Conservation (phyloP, 164 flowering plant species). For the Tetracentron sinense region DNA sequence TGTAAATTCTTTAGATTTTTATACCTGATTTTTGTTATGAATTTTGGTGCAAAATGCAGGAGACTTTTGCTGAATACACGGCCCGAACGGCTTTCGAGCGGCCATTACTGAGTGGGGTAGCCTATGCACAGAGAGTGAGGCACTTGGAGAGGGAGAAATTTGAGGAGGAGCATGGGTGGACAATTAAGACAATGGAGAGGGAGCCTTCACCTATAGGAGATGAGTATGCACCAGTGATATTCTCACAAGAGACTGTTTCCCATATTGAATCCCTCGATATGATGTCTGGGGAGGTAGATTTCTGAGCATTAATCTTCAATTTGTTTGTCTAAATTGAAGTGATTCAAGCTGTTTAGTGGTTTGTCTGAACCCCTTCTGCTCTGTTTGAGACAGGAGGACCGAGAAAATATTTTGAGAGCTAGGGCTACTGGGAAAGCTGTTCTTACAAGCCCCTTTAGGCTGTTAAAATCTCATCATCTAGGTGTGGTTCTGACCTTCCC, state of each 20-base stretch:
- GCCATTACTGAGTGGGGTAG: slow-evolving; percentile 85
- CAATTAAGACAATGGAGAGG: slow-evolving; percentile 76
- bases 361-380: background rate
- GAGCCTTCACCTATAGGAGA: slow-evolving; percentile 75
- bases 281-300: slow-evolving; percentile 93
- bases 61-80: slow-evolving; percentile 86
- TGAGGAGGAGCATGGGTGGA: slow-evolving; percentile 82
- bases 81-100: slow-evolving; percentile 85
- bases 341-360: background rate
- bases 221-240: slow-evolving; percentile 93
- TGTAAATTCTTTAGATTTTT: background rate
- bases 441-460: slow-evolving; percentile 76
- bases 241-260: slow-evolving; percentile 83
- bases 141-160: slow-evolving; percentile 67
- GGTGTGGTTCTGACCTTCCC: slow-evolving; percentile 98
- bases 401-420: slow-evolving; percentile 85
- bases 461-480: slow-evolving; percentile 83
- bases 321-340: background rate
- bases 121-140: slow-evolving; percentile 77
- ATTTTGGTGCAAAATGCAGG: slow-evolving; percentile 42
- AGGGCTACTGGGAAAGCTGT: slow-evolving; percentile 93
- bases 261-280: slow-evolving; percentile 79
- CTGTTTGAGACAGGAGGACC: slow-evolving; percentile 61
- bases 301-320: background rate
- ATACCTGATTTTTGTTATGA: background rate